phyloP scores from a whole-genome alignment of 1,284 basidiomycete genomes.

The Fomitopsis betulina region DNA sequence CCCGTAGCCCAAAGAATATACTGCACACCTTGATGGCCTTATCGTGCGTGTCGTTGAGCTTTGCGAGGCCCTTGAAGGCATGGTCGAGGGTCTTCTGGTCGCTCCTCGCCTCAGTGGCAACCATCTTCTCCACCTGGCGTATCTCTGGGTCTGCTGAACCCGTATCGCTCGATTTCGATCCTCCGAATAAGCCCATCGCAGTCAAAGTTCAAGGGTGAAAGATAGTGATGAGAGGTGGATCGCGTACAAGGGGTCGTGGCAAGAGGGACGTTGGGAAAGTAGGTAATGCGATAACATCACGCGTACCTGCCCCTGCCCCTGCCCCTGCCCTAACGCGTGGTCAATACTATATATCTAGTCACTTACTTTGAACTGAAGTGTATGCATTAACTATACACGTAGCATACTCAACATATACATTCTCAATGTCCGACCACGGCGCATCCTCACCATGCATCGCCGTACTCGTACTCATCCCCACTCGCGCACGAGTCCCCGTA shows the following conservation, averaged over 20 bases:
- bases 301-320: not conserved
- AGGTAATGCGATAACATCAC: not conserved
- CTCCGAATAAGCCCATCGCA: constrained; percentile 21
- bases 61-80: constrained; percentile 41
- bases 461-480: not conserved
- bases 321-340: no score
- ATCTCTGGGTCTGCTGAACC: constrained; percentile 20
- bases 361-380: not conserved
- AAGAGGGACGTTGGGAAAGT: not conserved
- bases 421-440: no score
- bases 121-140: constrained; percentile 43
- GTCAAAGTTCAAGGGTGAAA: not conserved
- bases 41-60: constrained; percentile 39
- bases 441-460: not conserved
- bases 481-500: not conserved
- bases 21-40: constrained; percentile 44
- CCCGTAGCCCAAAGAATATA: not conserved
- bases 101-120: constrained; percentile 40
- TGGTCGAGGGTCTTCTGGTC: constrained; percentile 43
- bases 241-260: not conserved
- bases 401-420: not conserved
- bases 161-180: constrained; percentile 16
- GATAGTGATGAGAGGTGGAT: not conserved
- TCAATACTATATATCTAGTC: no score
- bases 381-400: not conserved